Evolutionary conservation across 768 basidiomycete species (phyloP).

Genomic region (Sutorius australiensis): DNA sequence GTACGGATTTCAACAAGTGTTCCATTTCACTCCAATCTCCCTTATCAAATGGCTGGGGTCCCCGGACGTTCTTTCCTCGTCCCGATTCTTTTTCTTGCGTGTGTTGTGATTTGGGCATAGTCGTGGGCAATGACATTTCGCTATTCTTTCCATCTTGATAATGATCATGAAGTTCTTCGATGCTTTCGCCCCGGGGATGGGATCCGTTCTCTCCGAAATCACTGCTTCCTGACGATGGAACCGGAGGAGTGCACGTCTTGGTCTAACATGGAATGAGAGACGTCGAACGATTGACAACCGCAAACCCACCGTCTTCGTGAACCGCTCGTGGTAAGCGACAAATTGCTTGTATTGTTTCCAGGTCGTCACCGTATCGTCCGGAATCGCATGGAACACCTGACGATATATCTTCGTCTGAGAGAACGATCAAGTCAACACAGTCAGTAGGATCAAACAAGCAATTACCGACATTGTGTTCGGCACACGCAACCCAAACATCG

Average conservation of each 20-base stretch:
- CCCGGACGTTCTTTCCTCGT: constrained; percentile 39
- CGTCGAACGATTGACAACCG: not conserved
- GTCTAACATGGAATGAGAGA: constrained; percentile 33
- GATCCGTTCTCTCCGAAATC: constrained; percentile 46
- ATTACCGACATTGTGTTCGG: constrained; percentile 76
- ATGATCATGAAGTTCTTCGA: constrained; percentile 16
- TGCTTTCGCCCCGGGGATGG: constrained; percentile 9
- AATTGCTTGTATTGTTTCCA: constrained; percentile 97
- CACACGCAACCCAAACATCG: constrained; percentile 81
- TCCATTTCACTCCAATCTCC: constrained; percentile 93
- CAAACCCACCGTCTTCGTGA: constrained; percentile 59
- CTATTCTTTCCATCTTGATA: constrained; percentile 20
- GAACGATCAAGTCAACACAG: not conserved
- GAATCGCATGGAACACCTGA: constrained; percentile 90
- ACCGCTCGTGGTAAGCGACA: constrained; percentile 65
- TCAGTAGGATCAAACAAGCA: constrained; percentile 6
- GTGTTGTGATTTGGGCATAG: constrained; percentile 19
- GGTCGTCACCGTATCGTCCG: constrained; percentile 88
- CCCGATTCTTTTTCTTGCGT: constrained; percentile 37
- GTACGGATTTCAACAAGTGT: constrained; percentile 63
- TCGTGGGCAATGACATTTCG: constrained; percentile 14
- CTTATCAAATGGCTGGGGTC: constrained; percentile 71
- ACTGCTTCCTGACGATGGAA: constrained; percentile 45
- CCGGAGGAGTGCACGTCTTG: constrained; percentile 37
- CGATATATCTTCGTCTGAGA: constrained; percentile 89